Evolutionary conservation across 1,284 basidiomycete species (phyloP), one percentile per base, ranked within the genome.

Genomic region (Naganishia sp.): DNA sequence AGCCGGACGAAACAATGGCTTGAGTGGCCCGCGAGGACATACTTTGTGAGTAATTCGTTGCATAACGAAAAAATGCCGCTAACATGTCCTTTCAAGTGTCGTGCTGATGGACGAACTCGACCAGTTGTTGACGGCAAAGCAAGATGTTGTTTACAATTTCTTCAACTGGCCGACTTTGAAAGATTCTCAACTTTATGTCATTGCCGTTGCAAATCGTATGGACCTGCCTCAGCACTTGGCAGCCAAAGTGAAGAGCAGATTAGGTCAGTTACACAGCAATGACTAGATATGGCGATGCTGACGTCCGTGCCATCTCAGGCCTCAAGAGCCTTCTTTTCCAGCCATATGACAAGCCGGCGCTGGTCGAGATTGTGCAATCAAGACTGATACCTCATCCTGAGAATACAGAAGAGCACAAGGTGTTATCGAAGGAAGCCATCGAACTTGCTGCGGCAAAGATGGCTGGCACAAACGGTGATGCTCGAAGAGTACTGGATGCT

Each of bases 91-190:
- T 2, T 18, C 23, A 72, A 97, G 93, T 67, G 90, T 99, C 5
- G 92, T 99, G 3, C 82, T 99, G 28, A 97, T 99, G 91, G 95
- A 99, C 76, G 95, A 99, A 79, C 84, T 99, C 2, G 95, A 99
- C 79, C 95, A 98, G 77, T 84, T 99, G 42, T 87, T 99, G 70
- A 98, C 95, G 0, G 83, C 89, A 25, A 95, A 96, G 75, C 95
- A 99, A 79, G 94, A 98, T 72, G 95, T 99, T 2, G 90, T 99
- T 48, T 99, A 99, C 81, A 98, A 98, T 77, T 95, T 99, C 80
- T 99, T 99, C 85, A 98, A 98, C 77, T 99, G 96, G 95, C 96
- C 95, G 1, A 94, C 92, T 11, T 83, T 95, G 66, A 84, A 86
- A 0, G 87, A 87, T 16, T 92, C 90, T 64, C 89, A 90, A 74